Base-by-base conservation (phyloP, 768 basidiomycete genomes). In the Naganishia vaughanmartiniae region DNA sequence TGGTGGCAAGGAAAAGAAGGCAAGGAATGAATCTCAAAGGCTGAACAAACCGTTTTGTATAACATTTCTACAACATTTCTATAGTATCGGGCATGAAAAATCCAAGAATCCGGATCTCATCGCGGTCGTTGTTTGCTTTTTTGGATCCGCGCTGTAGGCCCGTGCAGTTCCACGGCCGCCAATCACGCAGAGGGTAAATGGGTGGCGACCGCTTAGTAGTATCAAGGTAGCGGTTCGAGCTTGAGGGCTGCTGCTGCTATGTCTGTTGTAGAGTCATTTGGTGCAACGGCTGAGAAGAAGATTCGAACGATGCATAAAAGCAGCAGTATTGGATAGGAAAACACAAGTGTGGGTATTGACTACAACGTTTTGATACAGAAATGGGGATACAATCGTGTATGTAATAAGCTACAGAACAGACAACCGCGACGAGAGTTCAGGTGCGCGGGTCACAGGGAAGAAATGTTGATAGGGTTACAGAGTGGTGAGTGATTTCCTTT, bases 161-260 rank as follows among this genome's bases (percentile, higher is more conserved):
- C 60, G 60, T 42, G 31, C 60, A 21, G 30, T 34, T 3, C 56
- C 60, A 24, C 60, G 60, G 60, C 60, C 60, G 60, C 60, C 60
- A 63, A 63, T 63, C 60, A 63, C 12, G 11, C 36, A 17, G 17
- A 34, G 4, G 34, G 57, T 5, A 36, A 57, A 58, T 58, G 34
- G 15, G 42, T 42, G 42, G 42, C 42, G 42, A 36, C 34, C 34
- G 34, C 6, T 4, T 36, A 42, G 42, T 2, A 42, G 10, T 42
- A 11, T 42, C 42, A 15, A 36, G n/a, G n/a, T n/a, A n/a, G n/a
- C n/a, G n/a, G n/a, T n/a, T n/a, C n/a, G n/a, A n/a, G n/a, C n/a
- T n/a, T n/a, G n/a, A n/a, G n/a, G n/a, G n/a, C n/a, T n/a, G n/a
- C n/a, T n/a, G n/a, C n/a, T n/a, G n/a, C n/a, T n/a, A n/a, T n/a